Conservation (phyloP, 2,329 filamentous ascomycete species). For the Trematosphaeria pertusa region DNA sequence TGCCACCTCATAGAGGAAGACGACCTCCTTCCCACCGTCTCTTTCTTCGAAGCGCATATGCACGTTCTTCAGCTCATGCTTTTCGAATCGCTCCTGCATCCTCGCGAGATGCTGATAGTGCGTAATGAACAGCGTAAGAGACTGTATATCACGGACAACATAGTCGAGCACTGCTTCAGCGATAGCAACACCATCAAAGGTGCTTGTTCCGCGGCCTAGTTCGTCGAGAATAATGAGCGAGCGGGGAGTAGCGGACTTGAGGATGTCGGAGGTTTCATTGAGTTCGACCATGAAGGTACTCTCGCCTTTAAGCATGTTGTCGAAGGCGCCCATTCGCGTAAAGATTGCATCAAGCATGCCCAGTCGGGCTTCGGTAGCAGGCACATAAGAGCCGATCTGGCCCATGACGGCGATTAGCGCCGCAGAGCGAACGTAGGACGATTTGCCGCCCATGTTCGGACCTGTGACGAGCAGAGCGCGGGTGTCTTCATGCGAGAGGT, state of each 20-base stretch:
- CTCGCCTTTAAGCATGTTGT: slow-evolving; percentile 95
- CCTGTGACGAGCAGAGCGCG: slow-evolving; percentile 90
- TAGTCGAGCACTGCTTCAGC: slow-evolving; percentile 89
- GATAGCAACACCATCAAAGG: slow-evolving; percentile 95
- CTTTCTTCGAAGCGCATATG: slow-evolving; percentile 82
- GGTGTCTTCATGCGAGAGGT: slow-evolving; percentile 63
- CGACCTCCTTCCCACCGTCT: slow-evolving; percentile 73
- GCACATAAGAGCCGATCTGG: slow-evolving; percentile 93
- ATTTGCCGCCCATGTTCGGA: slow-evolving; percentile 99
- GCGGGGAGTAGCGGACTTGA: slow-evolving; percentile 84
- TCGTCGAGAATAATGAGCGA: slow-evolving; percentile 93
- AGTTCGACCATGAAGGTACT: slow-evolving; percentile 98
- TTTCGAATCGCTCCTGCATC: slow-evolving; percentile 71
- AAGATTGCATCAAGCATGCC: slow-evolving; percentile 91
- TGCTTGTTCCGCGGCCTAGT: slow-evolving; percentile 89
- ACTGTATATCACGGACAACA: slow-evolving; percentile 75
- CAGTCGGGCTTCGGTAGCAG: slow-evolving; percentile 74
- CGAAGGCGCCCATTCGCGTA: slow-evolving; percentile 93
- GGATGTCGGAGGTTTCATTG: slow-evolving; percentile 87
- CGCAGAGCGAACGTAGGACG: slow-evolving; percentile 92
- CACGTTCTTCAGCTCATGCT: slow-evolving; percentile 77
- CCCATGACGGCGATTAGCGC: slow-evolving; percentile 93
- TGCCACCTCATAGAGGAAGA: slow-evolving; percentile 91
- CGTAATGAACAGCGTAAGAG: slow-evolving; percentile 93
- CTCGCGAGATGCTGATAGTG: slow-evolving; percentile 91